phyloP scores from a whole-genome alignment of 1,284 basidiomycete species.

The Calocybe gambosa region DNA sequence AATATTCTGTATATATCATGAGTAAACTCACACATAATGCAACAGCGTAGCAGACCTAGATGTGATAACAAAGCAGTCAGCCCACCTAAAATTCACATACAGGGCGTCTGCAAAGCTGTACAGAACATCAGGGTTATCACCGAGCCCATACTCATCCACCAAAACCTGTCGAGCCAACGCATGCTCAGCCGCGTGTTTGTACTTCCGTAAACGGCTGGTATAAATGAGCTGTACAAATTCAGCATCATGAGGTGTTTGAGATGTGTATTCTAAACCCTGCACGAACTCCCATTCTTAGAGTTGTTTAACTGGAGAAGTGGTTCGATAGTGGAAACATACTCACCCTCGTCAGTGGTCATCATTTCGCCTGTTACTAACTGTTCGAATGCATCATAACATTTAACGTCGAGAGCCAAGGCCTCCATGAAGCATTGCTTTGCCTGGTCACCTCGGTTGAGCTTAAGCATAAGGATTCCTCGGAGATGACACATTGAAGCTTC shows the following conservation, averaged over 20 bases:
- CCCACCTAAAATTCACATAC: conserved; percentile 85
- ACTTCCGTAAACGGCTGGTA: conserved; percentile 86
- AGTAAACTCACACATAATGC: not conserved
- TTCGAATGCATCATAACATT: conserved; percentile 95
- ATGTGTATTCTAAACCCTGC: conserved; percentile 74
- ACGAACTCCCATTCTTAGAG: conserved; percentile 91
- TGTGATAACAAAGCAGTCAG: conserved; percentile 90
- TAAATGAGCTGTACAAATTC: conserved; percentile 91
- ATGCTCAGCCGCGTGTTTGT: conserved; percentile 80
- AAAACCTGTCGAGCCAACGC: conserved; percentile 68
- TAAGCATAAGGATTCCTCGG: conserved; percentile 89
- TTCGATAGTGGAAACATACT: conserved; percentile 13
- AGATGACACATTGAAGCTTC: conserved; percentile 95
- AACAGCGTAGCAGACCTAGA: conserved; percentile 46
- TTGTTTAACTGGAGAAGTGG: not conserved
- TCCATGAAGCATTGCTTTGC: conserved; percentile 96
- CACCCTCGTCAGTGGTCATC: conserved; percentile 91
- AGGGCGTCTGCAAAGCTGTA: conserved; percentile 90
- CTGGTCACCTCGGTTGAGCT: conserved; percentile 82
- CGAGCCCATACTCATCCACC: conserved; percentile 72
- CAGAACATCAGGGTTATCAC: conserved; percentile 89
- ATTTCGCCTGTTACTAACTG: conserved; percentile 89
- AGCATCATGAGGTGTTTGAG: conserved; percentile 83
- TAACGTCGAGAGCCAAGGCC: conserved; percentile 89
- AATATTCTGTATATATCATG: conserved; percentile 56